Conservation (phyloP, 2,329 filamentous ascomycete species). For the Fusarium oligoseptatum region DNA sequence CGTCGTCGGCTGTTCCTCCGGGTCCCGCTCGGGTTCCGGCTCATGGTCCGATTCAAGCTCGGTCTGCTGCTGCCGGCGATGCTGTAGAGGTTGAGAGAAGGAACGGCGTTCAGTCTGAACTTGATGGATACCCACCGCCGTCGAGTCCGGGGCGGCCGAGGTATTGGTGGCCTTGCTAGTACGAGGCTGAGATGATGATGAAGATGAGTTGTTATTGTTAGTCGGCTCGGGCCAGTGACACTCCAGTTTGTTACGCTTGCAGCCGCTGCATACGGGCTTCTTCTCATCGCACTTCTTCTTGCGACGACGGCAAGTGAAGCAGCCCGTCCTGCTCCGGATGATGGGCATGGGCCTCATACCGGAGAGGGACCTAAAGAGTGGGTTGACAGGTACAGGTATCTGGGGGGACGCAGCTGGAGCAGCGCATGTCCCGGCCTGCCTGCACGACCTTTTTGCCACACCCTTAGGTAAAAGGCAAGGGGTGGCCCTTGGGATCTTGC, state of each 20-base stretch:
- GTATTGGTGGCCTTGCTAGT: conserved; percentile 12
- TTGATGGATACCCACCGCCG: background rate
- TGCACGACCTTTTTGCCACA: background rate
- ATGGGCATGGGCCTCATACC: conserved; percentile 51
- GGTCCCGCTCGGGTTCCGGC: conserved; percentile 24
- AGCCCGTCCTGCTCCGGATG: conserved; percentile 56
- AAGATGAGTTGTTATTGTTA: conserved; percentile 32
- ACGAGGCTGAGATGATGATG: conserved; percentile 26
- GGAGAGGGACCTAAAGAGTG: conserved; percentile 9
- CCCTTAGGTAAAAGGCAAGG: background rate
- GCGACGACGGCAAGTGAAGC: conserved; percentile 63
- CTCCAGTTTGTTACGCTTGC: conserved; percentile 65
- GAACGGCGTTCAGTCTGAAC: conserved; percentile 20
- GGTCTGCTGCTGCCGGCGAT: conserved; percentile 5
- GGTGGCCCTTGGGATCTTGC: background rate
- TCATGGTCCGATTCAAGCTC: conserved; percentile 30
- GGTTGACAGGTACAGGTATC: background rate
- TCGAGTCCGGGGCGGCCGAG: conserved; percentile 11
- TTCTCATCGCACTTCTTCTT: conserved; percentile 69
- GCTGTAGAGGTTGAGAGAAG: conserved; percentile 16
- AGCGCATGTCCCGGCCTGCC: background rate
- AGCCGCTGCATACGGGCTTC: conserved; percentile 65
- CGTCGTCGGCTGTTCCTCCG: conserved; percentile 22
- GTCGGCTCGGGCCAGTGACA: conserved; percentile 61
- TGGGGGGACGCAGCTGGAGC: background rate